Conservation (phyloP, 2,329 filamentous ascomycete species). For the Exophiala dermatitidis region DNA sequence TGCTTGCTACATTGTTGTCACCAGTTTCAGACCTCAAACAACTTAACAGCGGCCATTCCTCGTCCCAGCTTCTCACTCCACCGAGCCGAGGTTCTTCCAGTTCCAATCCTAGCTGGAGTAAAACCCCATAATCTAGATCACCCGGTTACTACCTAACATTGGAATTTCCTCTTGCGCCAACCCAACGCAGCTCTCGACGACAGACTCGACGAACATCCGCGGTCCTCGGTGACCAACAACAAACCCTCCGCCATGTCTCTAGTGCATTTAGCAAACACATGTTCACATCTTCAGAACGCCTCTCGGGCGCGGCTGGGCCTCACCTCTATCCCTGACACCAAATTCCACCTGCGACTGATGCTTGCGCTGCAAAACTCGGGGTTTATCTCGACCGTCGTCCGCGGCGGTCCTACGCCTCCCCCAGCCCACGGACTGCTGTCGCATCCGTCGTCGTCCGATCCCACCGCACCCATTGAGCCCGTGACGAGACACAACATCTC, state of each 20-base stretch:
- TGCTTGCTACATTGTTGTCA: too few species aligned
- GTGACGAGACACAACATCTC: conserved; percentile 66
- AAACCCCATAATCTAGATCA: too few species aligned
- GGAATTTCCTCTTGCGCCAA: too few species aligned
- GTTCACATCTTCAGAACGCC: conserved; percentile 86
- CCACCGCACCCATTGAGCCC: conserved; percentile 38
- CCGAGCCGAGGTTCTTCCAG: too few species aligned
- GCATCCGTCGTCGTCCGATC: conserved; percentile 37
- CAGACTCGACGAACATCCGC: neutral
- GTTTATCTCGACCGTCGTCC: conserved; percentile 72
- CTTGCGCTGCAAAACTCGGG: conserved; percentile 75
- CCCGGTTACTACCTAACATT: too few species aligned
- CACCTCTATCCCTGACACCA: conserved; percentile 73
- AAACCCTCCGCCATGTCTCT: conserved; percentile 55
- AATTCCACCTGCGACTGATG: conserved; percentile 68
- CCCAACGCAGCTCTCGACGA: neutral
- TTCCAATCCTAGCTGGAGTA: too few species aligned
- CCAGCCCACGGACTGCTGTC: conserved; percentile 48
- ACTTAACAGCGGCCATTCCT: too few species aligned
- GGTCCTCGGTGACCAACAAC: neutral
- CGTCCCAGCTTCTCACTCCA: too few species aligned
- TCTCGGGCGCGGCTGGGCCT: conserved; percentile 74
- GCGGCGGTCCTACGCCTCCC: conserved; percentile 57
- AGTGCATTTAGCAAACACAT: conserved; percentile 68
- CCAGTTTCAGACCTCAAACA: too few species aligned